These are phyloP conservation scores for Arachnopeziza araneosa DNA, from an alignment of 2,329 filamentous ascomycete genomes.

Conservation along the genomic window DNA sequence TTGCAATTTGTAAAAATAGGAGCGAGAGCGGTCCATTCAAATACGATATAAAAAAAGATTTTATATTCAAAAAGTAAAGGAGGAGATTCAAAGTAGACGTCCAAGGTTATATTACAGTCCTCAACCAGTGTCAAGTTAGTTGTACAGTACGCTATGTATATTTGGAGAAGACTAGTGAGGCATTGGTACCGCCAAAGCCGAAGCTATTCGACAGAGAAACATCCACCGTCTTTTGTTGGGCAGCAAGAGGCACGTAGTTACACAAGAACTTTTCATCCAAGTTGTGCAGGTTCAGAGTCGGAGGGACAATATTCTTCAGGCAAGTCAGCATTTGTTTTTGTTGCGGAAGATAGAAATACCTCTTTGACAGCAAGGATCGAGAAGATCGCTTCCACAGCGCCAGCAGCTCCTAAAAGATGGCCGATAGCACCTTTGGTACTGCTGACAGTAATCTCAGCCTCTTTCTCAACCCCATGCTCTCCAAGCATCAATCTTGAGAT, in stretches of 20 bases:
- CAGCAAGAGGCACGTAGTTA: constrained; percentile 72
- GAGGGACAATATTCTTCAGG: constrained; percentile 71
- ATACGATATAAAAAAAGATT: too few relatives aligned
- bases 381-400: constrained; percentile 85
- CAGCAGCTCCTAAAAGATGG: constrained; percentile 85
- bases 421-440: constrained; percentile 93
- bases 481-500: constrained; percentile 74
- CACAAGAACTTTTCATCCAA: constrained; percentile 65
- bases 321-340: neutral
- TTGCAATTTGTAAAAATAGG: too few relatives aligned
- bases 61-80: too few relatives aligned
- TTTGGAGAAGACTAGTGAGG: constrained; percentile 68
- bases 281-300: constrained; percentile 75
- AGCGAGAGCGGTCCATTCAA: too few relatives aligned
- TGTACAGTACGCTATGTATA: constrained; percentile 6
- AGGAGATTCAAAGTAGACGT: too few relatives aligned
- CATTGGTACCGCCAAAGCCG: constrained; percentile 95
- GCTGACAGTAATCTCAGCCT: constrained; percentile 71
- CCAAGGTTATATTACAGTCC: neutral
- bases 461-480: constrained; percentile 55
- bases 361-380: constrained; percentile 72
- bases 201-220: constrained; percentile 92
- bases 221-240: constrained; percentile 65
- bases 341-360: constrained; percentile 42
- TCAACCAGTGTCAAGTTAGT: neutral